Base-by-base conservation (phyloP, 495 filamentous ascomycete genomes). In the Neurospora sp. region DNA sequence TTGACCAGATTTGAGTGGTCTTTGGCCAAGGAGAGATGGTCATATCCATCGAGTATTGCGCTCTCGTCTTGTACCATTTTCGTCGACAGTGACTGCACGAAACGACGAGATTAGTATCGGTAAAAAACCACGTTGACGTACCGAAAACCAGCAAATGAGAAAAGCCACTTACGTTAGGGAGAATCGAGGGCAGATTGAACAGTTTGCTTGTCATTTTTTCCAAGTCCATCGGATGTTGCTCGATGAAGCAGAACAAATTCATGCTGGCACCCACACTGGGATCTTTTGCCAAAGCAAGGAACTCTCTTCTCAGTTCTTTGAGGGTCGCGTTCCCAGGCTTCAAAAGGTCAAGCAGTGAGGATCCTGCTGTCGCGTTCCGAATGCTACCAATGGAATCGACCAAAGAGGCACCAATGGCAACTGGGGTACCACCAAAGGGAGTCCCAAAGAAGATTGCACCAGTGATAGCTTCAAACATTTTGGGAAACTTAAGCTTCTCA, bases 391-490 rank as follows among this genome's bases (percentile, higher is more conserved):
- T 35, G 35, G 35, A 0, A 5, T 35, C 31, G 31, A 2, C 1
- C 35, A 20, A 74, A 74, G 10, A 78, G 11, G 79, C 35, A 35
- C 4, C 80, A 1, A 41, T 71, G 5, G 78, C 80, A 44, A 70
- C 76, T 0, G 76, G 71, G 1, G 81, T 76, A 27, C 81, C 81
- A 5, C 74, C 75, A 48, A 83, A 83, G 9, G 81, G 81, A 20
- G 81, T 81, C 16, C 81, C 81, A 73, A 83, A 83, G 74, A 81
- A 81, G 41, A 79, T 72, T 20, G 78, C 77, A 1, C 76, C 81
- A 4, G 77, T 78, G 70, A 80, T 81, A 11, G 74, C 76, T 71
- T 83, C 80, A 35, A 80, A 83, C 77, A 82, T 80, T 3, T 74
- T 71, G 16, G 75, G 77, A 39, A 79, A 80, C 35, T 71, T 75